Evolutionary conservation across 306 rosid genomes (phyloP).

Genomic region (Cicer yamashitae): DNA sequence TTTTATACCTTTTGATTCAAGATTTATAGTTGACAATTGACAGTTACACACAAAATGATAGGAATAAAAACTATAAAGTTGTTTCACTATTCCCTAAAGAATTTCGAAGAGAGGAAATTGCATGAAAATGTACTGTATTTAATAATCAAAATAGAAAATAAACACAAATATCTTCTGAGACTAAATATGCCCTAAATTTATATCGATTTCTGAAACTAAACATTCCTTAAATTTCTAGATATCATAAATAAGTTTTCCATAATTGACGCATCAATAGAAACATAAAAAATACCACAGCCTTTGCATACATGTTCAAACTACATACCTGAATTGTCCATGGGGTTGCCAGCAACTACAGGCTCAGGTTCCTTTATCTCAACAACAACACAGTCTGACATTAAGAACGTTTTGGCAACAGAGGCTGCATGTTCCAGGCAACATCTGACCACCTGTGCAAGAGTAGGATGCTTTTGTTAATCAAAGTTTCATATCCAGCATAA

Average conservation of each 20-base stretch:
- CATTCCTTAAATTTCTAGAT: background rate
- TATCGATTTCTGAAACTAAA: no score
- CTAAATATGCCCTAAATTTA: no score
- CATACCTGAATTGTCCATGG: constrained; percentile 95
- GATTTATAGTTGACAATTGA: background rate
- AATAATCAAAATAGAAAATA: no score
- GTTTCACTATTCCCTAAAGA: no score
- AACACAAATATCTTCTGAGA: no score
- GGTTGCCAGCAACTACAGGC: constrained; percentile 70
- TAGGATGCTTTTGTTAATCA: constrained; percentile 5
- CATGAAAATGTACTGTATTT: no score
- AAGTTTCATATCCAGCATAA: constrained; percentile 11
- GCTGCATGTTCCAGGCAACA: constrained; percentile 99
- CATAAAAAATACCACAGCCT: background rate
- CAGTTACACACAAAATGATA: background rate
- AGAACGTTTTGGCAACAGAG: constrained; percentile 95
- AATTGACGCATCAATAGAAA: background rate
- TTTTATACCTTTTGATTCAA: background rate
- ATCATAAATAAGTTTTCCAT: background rate
- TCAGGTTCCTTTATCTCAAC: constrained; percentile 99
- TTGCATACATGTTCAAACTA: constrained; percentile 7
- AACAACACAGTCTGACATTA: constrained; percentile 98
- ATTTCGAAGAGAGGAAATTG: no score
- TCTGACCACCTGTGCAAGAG: constrained; percentile 75
- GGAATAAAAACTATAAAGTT: background rate